These are phyloP conservation scores for Capronia coronata DNA, from an alignment of 2,329 filamentous ascomycete genomes.

Conservation along the genomic window DNA sequence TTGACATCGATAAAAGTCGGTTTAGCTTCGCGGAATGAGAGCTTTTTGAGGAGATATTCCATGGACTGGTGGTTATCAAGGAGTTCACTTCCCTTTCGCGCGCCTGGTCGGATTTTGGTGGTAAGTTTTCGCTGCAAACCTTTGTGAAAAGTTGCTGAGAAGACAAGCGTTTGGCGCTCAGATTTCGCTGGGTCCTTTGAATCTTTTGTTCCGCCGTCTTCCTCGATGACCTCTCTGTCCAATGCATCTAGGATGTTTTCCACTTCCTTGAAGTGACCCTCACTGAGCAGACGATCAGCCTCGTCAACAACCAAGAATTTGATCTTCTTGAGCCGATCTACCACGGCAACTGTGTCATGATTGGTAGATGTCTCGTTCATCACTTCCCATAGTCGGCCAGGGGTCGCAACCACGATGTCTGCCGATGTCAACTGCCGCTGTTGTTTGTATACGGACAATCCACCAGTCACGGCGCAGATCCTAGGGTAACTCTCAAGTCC, in stretches of 20 bases:
- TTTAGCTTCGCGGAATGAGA: slow-evolving; percentile 76
- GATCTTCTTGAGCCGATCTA: slow-evolving; percentile 64
- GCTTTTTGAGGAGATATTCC: slow-evolving; percentile 83
- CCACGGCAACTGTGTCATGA: slow-evolving; percentile 48
- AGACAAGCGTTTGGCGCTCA: slow-evolving; percentile 79
- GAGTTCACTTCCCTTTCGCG: slow-evolving; percentile 50
- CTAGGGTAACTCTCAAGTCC: slow-evolving; percentile 54
- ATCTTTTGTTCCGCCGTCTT: slow-evolving; percentile 43
- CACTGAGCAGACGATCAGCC: slow-evolving; percentile 82
- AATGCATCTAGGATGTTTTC: slow-evolving; percentile 78
- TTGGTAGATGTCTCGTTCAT: slow-evolving; percentile 52
- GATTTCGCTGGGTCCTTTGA: slow-evolving; percentile 27
- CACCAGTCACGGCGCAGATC: slow-evolving; percentile 85
- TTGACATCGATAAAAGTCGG: slow-evolving; percentile 92
- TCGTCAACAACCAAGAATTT: slow-evolving; percentile 87
- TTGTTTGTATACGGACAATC: slow-evolving; percentile 90
- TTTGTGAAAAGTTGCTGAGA: slow-evolving; percentile 93
- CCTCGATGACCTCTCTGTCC: slow-evolving; percentile 53
- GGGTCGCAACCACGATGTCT: slow-evolving; percentile 89
- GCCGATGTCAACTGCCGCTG: slow-evolving; percentile 75
- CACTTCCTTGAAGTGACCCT: slow-evolving; percentile 92
- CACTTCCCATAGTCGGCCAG: slow-evolving; percentile 90
- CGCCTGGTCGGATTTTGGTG: slow-evolving; percentile 49
- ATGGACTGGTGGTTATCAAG: slow-evolving; percentile 68
- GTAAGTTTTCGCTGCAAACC: slow-evolving; percentile 84